phyloP scores from a whole-genome alignment of 2,329 filamentous ascomycete species.

The Aspergillus caelatus region DNA sequence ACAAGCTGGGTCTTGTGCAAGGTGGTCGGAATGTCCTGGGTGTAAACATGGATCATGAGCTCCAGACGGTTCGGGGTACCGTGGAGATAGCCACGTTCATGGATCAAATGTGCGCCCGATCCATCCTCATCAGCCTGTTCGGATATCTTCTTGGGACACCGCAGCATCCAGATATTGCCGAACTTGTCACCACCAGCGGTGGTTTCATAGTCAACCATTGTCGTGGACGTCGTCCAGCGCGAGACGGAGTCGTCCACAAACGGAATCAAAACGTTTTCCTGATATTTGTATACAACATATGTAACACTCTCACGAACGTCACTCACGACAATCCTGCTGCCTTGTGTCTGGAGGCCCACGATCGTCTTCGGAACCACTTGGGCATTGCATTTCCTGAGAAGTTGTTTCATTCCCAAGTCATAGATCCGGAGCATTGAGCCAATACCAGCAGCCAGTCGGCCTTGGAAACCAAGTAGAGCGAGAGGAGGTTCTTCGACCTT shows the following conservation, averaged over 20 bases:
- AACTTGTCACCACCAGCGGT: slow-evolving; percentile 96
- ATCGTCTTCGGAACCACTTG: slow-evolving; percentile 81
- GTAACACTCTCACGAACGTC: slow-evolving; percentile 92
- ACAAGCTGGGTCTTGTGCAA: slow-evolving; percentile 88
- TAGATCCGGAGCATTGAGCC: slow-evolving; percentile 83
- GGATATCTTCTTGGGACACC: slow-evolving; percentile 82
- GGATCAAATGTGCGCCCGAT: slow-evolving; percentile 84
- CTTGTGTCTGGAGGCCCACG: slow-evolving; percentile 84
- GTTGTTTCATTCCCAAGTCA: slow-evolving; percentile 87
- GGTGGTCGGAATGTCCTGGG: slow-evolving; percentile 88
- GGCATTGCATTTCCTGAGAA: slow-evolving; percentile 88
- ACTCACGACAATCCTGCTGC: slow-evolving; percentile 85
- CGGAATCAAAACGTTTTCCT: slow-evolving; percentile 87
- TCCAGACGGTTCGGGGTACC: slow-evolving; percentile 83
- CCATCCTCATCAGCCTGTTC: slow-evolving; percentile 91
- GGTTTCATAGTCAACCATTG: slow-evolving; percentile 98
- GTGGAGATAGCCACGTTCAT: slow-evolving; percentile 86
- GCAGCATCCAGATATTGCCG: slow-evolving; percentile 90
- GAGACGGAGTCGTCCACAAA: slow-evolving; percentile 90
- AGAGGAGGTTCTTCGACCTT: slow-evolving; percentile 86
- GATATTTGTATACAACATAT: slow-evolving; percentile 90
- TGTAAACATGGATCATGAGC: slow-evolving; percentile 84
- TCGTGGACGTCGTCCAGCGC: slow-evolving; percentile 85
- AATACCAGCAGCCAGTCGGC: slow-evolving; percentile 81
- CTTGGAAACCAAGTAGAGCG: slow-evolving; percentile 91